Evolutionary conservation across 306 rosid species (phyloP).

Genomic region (Vigna nakashimae): DNA sequence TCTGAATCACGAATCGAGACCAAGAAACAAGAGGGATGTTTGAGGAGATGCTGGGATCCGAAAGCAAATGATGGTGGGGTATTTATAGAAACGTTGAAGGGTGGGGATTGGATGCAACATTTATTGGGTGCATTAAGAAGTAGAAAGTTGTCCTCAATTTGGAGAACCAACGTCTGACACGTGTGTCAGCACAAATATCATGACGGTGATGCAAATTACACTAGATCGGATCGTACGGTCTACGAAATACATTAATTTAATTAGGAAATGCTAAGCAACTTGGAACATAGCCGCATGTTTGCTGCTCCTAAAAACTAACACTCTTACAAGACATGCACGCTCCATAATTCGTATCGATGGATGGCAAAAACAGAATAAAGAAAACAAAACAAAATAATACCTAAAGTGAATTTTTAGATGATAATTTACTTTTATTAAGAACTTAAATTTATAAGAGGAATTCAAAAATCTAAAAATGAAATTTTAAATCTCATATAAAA

Average conservation of each 20-base stretch:
- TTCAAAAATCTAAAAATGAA: too few species aligned
- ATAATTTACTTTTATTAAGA: too few species aligned
- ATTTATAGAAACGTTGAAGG: slow-evolving; percentile 36
- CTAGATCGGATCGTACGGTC: slow-evolving; percentile 37
- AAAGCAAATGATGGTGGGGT: slow-evolving; percentile 13
- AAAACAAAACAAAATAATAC: background rate
- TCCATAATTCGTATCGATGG: background rate
- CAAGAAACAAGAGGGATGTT: slow-evolving; percentile 34
- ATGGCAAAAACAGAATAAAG: background rate
- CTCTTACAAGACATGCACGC: background rate
- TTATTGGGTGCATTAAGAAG: slow-evolving; percentile 37
- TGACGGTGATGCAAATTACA: slow-evolving; percentile 35
- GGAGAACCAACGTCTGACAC: slow-evolving; percentile 36
- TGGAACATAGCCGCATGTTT: slow-evolving; percentile 7
- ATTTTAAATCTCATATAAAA: too few species aligned
- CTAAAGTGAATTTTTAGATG: too few species aligned
- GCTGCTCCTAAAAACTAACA: slow-evolving; percentile 5
- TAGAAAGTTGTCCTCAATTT: slow-evolving; percentile 9
- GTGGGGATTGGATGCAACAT: slow-evolving; percentile 34
- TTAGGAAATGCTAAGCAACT: slow-evolving; percentile 11
- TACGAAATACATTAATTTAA: background rate
- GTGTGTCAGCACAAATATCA: slow-evolving; percentile 29
- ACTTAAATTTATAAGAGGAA: too few species aligned
- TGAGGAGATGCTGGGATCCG: slow-evolving; percentile 36
- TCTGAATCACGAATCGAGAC: background rate